Percentiles rank a stretch among this genome's conserved stretches.
Evolutionary conservation across 805 yeast species (phyloP).

Genomic region (Wickerhamomyces ciferrii): DNA sequence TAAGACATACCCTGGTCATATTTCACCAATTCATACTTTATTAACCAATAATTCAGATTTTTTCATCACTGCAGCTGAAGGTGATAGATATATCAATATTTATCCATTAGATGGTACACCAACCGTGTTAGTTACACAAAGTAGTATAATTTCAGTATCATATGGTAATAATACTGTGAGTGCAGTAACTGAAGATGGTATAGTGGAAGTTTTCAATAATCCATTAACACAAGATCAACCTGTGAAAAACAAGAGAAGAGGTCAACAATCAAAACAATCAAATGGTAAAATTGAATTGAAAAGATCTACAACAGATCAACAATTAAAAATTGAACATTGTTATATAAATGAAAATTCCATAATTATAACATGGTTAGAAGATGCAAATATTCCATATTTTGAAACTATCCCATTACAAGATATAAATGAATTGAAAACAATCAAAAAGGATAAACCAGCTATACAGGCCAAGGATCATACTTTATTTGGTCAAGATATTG

Average conservation of each 20-base stretch:
- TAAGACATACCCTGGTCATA: conserved; percentile 69
- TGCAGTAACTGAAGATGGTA: conserved; percentile 71
- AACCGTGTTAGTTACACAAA: conserved; percentile 68
- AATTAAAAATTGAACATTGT: conserved; percentile 25
- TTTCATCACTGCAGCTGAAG: conserved; percentile 67
- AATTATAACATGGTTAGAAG: conserved; percentile 57
- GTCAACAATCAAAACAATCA: conserved; percentile 46
- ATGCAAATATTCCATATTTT: conserved; percentile 50
- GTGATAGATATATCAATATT: conserved; percentile 78
- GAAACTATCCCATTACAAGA: conserved; percentile 46
- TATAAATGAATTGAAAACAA: conserved; percentile 20
- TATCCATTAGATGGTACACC: conserved; percentile 40
- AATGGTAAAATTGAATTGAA: conserved; percentile 39
- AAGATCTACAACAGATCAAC: conserved; percentile 31
- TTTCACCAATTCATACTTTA: conserved; percentile 56
- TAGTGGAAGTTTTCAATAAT: conserved; percentile 62
- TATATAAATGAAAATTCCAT: conserved; percentile 31
- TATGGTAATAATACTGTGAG: conserved; percentile 35
- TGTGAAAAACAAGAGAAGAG: conserved; percentile 30
- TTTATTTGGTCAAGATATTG: conserved; percentile 37
- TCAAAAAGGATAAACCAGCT: conserved; percentile 34
- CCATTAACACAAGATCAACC: conserved; percentile 39
- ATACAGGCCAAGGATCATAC: conserved; percentile 36
- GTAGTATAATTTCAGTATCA: conserved; percentile 47
- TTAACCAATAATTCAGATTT: conserved; percentile 31